Evolutionary conservation across 176 grass and related monocot species (phyloP).

Genomic region (Eleusine indica): DNA sequence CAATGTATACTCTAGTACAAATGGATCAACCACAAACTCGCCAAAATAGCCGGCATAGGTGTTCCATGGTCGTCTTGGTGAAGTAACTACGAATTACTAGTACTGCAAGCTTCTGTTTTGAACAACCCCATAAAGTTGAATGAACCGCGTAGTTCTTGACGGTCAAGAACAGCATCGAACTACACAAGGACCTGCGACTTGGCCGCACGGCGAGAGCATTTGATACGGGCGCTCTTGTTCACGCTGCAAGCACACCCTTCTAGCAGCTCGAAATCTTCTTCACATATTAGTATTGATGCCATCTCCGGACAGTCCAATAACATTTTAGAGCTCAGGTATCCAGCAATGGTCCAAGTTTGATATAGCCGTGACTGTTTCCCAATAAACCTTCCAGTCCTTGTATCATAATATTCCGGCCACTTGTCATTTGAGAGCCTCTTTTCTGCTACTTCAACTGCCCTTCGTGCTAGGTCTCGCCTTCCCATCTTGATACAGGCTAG

Average conservation of each 20-base stretch:
- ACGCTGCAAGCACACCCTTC: constrained; percentile 88
- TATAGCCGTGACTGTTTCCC: constrained; percentile 86
- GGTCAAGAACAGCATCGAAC: constrained; percentile 34
- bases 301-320: constrained; percentile 78
- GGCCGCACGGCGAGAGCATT: constrained; percentile 85
- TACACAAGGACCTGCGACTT: constrained; percentile 90
- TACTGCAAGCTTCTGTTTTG: constrained; percentile 1
- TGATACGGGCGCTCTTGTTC: constrained; percentile 79
- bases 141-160: constrained; percentile 5
- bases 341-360: constrained; percentile 95
- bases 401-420: constrained; percentile 96
- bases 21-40: constrained; percentile 42
- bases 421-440: constrained; percentile 85
- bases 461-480: constrained; percentile 73
- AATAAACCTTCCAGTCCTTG: constrained; percentile 81
- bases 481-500: constrained; percentile 98
- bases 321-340: constrained; percentile 88
- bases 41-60: constrained; percentile 52
- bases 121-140: constrained; percentile 21
- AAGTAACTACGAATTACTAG: constrained; percentile 28
- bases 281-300: constrained; percentile 72
- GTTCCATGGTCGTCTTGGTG: constrained; percentile 18
- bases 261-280: constrained; percentile 93
- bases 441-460: constrained; percentile 79
- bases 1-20: constrained; percentile 37